Evolutionary conservation across 1,284 basidiomycete species (phyloP).

Genomic region (Sparassis latifolia): DNA sequence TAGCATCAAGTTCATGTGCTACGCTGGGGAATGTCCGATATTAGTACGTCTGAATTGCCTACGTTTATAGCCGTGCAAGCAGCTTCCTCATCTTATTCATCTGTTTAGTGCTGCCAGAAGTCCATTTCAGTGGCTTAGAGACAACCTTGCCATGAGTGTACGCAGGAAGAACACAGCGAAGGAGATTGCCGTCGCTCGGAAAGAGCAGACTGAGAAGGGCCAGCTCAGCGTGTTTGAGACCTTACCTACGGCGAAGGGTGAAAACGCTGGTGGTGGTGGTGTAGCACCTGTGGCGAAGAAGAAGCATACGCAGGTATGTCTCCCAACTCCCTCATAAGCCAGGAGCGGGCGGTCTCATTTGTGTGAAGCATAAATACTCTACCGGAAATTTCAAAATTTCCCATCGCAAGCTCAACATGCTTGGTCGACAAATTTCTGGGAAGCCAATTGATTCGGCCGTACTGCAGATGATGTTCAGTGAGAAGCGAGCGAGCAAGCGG

Average conservation of each 20-base stretch:
- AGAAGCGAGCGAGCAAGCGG: slow-evolving; percentile 82
- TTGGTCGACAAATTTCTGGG: slow-evolving; percentile 83
- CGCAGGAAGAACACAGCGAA: slow-evolving; percentile 39
- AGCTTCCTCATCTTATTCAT: no score
- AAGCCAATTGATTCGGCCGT: slow-evolving; percentile 93
- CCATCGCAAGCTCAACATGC: slow-evolving; percentile 85
- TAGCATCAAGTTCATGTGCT: slow-evolving; percentile 23
- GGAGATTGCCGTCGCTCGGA: slow-evolving; percentile 46
- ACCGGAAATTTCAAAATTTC: slow-evolving; percentile 92
- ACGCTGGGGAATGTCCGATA: slow-evolving; percentile 32
- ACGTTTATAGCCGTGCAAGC: neutral
- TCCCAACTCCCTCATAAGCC: neutral
- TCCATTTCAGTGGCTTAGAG: slow-evolving; percentile 59
- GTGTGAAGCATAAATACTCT: slow-evolving; percentile 78
- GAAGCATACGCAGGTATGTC: slow-evolving; percentile 26
- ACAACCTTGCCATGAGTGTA: slow-evolving; percentile 45
- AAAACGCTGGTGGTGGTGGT: slow-evolving; percentile 6
- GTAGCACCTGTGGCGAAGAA: slow-evolving; percentile 16
- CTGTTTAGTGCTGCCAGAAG: slow-evolving; percentile 30
- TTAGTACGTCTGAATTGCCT: slow-evolving; percentile 28
- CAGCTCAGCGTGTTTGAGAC: slow-evolving; percentile 53
- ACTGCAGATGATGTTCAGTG: slow-evolving; percentile 92
- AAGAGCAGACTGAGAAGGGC: slow-evolving; percentile 45
- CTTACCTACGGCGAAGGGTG: slow-evolving; percentile 16
- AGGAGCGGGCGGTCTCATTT: neutral